Evolutionary conservation across 2,329 filamentous ascomycete genomes (phyloP), one percentile per base, ranked within the genome.

Genomic region (Beauveria sp.): DNA sequence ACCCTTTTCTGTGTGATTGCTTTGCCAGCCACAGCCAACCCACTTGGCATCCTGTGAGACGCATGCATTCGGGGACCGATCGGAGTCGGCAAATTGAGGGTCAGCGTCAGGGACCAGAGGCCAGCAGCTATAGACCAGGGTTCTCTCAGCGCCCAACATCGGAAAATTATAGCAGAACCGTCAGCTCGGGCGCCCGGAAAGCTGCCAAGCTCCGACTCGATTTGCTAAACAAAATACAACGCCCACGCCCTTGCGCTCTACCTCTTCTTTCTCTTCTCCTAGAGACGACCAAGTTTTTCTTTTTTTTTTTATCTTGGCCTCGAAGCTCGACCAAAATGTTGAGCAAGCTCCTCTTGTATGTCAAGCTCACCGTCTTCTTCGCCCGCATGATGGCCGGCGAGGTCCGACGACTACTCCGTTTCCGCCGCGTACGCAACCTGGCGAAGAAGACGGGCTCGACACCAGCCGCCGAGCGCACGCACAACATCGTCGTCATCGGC

Each of bases 401-500:
- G 50, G 18, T 66, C 8, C 64, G 64, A 10, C 67, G 69, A 10
- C 64, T 53, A 5, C 40, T 66, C 20, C 62, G 55, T 40, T 59
- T 64, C 24, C 55, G 64, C 54, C 59, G 63, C 50, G 59, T 66
- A 18, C 48, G 61, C 24, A 53, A 61, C 43, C 61, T 62, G 44
- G 55, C 47, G 52, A 55, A 53, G 6, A 59, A 50, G 40, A 24
- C 14, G 12, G 65, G 63, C 26, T 64, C 63, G 3, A 65, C 66
- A 7, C 46, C 65, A 1, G 47, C 63, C 1, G 57, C 61, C 12
- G 62, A 64, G 1, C 66, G 72, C 43, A 70, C 73, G 53, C 66
- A 65, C 61, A 84, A 80, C 61, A 78, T 86, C 47, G 76, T 85
- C 62, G 73, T 85, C 9, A 68, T 86, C 28, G 84, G 83, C 40